These are phyloP conservation scores for Wickerhamomyces queroliae DNA, from an alignment of 805 yeast species.

Conservation along the genomic window DNA sequence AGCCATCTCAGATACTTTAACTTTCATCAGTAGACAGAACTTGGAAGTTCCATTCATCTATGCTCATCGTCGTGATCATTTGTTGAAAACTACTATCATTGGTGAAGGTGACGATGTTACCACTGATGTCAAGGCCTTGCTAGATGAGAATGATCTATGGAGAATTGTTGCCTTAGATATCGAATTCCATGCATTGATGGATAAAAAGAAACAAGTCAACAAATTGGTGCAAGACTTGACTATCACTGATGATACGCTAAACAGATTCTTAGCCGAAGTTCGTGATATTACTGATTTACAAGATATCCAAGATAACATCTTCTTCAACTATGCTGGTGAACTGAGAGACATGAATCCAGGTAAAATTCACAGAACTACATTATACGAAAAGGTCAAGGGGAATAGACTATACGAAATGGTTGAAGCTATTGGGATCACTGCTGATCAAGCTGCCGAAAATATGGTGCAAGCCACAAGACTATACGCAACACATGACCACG, in stretches of 20 bases:
- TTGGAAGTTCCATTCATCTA: conserved; percentile 93
- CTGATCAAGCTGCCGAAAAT: conserved; percentile 79
- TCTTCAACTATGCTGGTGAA: conserved; percentile 53
- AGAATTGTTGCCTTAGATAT: conserved; percentile 79
- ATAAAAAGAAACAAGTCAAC: conserved; percentile 61
- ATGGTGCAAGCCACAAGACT: conserved; percentile 61
- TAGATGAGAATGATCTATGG: conserved; percentile 88
- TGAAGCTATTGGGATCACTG: conserved; percentile 67
- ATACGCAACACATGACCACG: conserved; percentile 66
- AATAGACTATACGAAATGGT: conserved; percentile 64
- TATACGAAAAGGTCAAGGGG: conserved; percentile 60
- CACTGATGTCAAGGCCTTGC: conserved; percentile 34
- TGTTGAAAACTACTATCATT: conserved; percentile 50
- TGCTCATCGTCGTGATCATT: conserved; percentile 90
- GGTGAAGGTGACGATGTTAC: conserved; percentile 37
- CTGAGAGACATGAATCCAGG: conserved; percentile 29
- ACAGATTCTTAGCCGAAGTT: conserved; percentile 50
- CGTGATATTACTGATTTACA: conserved; percentile 73
- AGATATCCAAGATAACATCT: conserved; percentile 79
- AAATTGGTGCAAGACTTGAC: conserved; percentile 48
- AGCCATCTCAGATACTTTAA: conserved; percentile 68
- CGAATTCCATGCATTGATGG: conserved; percentile 80
- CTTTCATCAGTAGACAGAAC: conserved; percentile 67
- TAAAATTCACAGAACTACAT: conserved; percentile 38
- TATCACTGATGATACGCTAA: conserved; percentile 52